Base-by-base conservation (phyloP, 2,329 filamentous ascomycete genomes). In the Parastagonospora avenae region DNA sequence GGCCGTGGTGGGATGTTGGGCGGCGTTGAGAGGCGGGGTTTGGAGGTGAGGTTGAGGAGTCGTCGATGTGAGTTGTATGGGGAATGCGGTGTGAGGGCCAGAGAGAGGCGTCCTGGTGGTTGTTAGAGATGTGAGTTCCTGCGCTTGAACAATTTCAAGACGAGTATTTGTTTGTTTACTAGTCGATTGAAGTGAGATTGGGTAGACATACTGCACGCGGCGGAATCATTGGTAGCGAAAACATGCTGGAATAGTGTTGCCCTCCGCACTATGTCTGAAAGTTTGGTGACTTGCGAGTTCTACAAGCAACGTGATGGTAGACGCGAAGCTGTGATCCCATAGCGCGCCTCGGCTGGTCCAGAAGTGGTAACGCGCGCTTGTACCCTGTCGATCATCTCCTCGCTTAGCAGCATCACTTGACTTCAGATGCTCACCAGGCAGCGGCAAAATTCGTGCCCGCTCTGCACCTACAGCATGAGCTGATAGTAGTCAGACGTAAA, bases 11-110 rank as follows among this genome's bases (percentile, higher is more conserved):
- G 24, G 59, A 60, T 36, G 33, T 54, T 35, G 62, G 55, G 14
- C 56, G 60, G 4, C 62, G 61, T 32, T 63, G 52, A 44, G 51
- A 59, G 45, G 50, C 55, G 45, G 44, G 50, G 30, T 62, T 57
- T 43, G 61, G 58, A 10, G 61, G 58, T n/a, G 63, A 58, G 24
- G 51, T 59, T 8, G 46, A 51, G 27, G 59, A 46, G 15, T 63
- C 55, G 41, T 65, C 55, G 19, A 15, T 57, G 55, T 33, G 55
- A 60, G 8, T 50, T 42, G 42, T 67, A 24, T 24, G 55, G 35
- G 48, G 60, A 29, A 47, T 48, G 33, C 60, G 54, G 47, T 65
- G 60, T 9, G 66, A 67, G 32, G 68, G 66, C 67, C 66, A 72
- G 29, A 72, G 59, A 38, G 50, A 62, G 30, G 63, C 60, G 49